These are phyloP conservation scores for Clonostachys rosea DNA, from an alignment of 2,329 filamentous ascomycete species.

Conservation along the genomic window DNA sequence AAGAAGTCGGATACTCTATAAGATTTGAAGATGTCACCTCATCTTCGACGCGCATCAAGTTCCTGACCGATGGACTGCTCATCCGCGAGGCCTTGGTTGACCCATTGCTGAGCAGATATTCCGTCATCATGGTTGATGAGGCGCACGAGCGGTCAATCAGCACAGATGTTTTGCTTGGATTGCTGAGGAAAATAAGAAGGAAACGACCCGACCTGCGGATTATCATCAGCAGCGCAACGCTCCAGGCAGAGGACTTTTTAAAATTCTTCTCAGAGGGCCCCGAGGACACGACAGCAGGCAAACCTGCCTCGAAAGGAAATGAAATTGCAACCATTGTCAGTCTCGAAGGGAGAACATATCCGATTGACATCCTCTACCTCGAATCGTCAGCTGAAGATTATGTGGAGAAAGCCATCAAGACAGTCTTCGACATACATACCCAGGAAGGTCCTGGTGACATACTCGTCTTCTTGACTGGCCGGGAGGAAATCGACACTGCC, in stretches of 20 bases:
- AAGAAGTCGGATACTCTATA: conserved; percentile 91
- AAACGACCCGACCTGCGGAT: conserved; percentile 78
- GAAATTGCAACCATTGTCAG: conserved; percentile 59
- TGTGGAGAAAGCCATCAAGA: conserved; percentile 74
- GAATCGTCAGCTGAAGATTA: conserved; percentile 80
- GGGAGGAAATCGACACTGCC: conserved; percentile 84
- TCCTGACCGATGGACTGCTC: conserved; percentile 88
- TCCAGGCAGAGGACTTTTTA: conserved; percentile 84
- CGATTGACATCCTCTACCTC: conserved; percentile 81
- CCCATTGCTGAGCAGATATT: conserved; percentile 84
- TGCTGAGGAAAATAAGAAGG: conserved; percentile 85
- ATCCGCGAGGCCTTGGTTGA: conserved; percentile 91
- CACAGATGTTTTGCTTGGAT: conserved; percentile 83
- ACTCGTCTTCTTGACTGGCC: conserved; percentile 84
- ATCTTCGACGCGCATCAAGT: conserved; percentile 82
- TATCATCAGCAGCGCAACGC: conserved; percentile 87
- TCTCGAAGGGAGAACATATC: conserved; percentile 82
- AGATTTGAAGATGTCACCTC: conserved; percentile 90
- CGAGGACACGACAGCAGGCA: conserved; percentile 26
- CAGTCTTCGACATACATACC: conserved; percentile 82
- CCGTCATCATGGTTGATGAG: conserved; percentile 96
- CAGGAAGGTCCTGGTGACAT: conserved; percentile 82
- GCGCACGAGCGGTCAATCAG: conserved; percentile 92
- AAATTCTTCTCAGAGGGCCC: conserved; percentile 61
- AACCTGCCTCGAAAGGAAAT: conserved; percentile 5